Conservation (phyloP, 73 alveolate species). For the Tetrahymena malaccensis region DNA sequence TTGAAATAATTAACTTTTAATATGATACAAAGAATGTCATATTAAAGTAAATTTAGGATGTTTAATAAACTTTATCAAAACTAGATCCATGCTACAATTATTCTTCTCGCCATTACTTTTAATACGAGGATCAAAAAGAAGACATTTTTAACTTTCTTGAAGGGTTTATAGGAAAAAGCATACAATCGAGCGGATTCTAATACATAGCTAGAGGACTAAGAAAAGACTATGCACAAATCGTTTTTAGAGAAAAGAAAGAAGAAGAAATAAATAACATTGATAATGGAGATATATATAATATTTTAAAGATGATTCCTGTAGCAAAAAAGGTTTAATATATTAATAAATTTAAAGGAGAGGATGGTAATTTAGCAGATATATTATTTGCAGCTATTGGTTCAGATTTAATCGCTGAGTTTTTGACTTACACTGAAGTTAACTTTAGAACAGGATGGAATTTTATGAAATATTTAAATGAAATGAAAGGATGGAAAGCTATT, state of each 20-base stretch:
- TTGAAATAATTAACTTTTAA: neutral
- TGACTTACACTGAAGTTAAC: neutral
- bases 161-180: neutral
- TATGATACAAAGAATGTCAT: neutral
- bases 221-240: neutral
- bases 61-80: neutral
- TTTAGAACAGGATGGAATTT: neutral
- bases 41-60: neutral
- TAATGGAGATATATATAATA: neutral
- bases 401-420: neutral
- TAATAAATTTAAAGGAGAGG: neutral
- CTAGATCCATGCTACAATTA: neutral
- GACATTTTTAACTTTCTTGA: neutral
- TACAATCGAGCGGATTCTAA: neutral
- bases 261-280: neutral
- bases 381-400: neutral
- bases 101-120: neutral
- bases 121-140: neutral
- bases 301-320: neutral
- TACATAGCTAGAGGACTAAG: neutral
- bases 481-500: neutral
- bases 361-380: neutral
- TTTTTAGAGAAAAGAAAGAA: neutral
- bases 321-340: neutral
- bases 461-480: neutral